These are phyloP conservation scores for Naganishia antarctica DNA, from an alignment of 768 basidiomycete genomes.

Conservation along the genomic window DNA sequence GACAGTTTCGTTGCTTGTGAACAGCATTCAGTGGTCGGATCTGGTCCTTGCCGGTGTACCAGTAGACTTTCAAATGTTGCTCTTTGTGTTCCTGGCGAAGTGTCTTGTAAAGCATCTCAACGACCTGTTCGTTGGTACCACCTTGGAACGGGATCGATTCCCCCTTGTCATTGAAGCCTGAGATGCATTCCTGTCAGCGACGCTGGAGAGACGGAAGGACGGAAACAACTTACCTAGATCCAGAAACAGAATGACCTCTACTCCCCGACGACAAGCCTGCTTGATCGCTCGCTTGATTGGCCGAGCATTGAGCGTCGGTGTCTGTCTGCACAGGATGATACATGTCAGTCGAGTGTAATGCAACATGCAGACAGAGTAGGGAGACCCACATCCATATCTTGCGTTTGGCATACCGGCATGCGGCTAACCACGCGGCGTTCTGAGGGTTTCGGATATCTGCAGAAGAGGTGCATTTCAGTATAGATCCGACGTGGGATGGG, in stretches of 20 bases:
- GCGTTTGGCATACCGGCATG: slow-evolving; percentile 58
- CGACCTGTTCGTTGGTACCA: slow-evolving; percentile 68
- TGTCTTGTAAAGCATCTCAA: slow-evolving; percentile 57
- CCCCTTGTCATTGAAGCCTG: slow-evolving; percentile 56
- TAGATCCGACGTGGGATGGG: too few relatives aligned
- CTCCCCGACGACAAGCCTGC: slow-evolving; percentile 60
- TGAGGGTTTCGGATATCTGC: slow-evolving; percentile 56
- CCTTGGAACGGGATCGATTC: slow-evolving; percentile 66
- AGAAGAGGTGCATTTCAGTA: slow-evolving; percentile 30
- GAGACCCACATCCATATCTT: slow-evolving; percentile 60
- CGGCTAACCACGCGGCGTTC: slow-evolving; percentile 65
- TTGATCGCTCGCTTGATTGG: slow-evolving; percentile 61
- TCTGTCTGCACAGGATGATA: slow-evolving; percentile 53
- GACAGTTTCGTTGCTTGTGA: slow-evolving; percentile 66
- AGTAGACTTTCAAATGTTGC: slow-evolving; percentile 52
- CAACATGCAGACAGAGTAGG: not conserved
- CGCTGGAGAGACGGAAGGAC: slow-evolving; percentile 39
- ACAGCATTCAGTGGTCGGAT: slow-evolving; percentile 63
- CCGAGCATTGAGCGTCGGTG: slow-evolving; percentile 65
- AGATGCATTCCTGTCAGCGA: slow-evolving; percentile 1
- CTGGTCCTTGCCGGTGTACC: slow-evolving; percentile 64
- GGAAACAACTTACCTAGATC: slow-evolving; percentile 54
- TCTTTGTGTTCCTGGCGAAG: slow-evolving; percentile 54
- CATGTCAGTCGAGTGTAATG: not conserved
- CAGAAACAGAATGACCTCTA: slow-evolving; percentile 61